Evolutionary conservation across 768 basidiomycete species (phyloP).

Genomic region (Kwoniella botswanensis): DNA sequence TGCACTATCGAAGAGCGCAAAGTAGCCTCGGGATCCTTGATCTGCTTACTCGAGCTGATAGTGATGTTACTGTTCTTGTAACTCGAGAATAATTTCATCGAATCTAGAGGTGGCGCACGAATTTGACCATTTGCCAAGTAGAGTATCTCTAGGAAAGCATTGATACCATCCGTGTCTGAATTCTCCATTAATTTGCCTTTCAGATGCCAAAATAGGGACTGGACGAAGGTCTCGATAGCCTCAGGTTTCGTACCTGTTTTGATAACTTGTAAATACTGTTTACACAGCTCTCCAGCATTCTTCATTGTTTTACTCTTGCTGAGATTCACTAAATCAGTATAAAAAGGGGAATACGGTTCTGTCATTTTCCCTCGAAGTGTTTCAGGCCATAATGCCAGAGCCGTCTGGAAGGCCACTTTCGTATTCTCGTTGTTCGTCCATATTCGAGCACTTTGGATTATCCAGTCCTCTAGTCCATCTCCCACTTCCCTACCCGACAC

Average conservation of each 20-base stretch:
- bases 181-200: constrained; percentile 68
- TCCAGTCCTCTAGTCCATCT: constrained; percentile 25
- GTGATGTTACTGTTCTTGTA: background rate
- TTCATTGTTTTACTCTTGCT: constrained; percentile 10
- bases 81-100: constrained; percentile 15
- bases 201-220: constrained; percentile 79
- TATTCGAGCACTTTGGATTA: constrained; percentile 1
- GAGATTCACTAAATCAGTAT: constrained; percentile 14
- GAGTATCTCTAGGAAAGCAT: constrained; percentile 41
- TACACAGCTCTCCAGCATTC: constrained; percentile 25
- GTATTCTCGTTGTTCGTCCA: constrained; percentile 6
- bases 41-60: background rate
- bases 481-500: constrained; percentile 1
- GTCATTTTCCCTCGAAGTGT: constrained; percentile 1
- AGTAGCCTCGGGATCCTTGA: constrained; percentile 18
- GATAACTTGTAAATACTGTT: constrained; percentile 16
- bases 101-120: constrained; percentile 25
- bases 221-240: constrained; percentile 24
- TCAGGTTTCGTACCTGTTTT: constrained; percentile 1
- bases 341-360: constrained; percentile 16
- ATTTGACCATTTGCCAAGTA: constrained; percentile 36
- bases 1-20: constrained; percentile 25
- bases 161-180: constrained; percentile 15
- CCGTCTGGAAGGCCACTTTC: constrained; percentile 15
- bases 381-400: constrained; percentile 25